Base-by-base conservation (phyloP, 345 rosid species). In the Limnanthes douglasii region DNA sequence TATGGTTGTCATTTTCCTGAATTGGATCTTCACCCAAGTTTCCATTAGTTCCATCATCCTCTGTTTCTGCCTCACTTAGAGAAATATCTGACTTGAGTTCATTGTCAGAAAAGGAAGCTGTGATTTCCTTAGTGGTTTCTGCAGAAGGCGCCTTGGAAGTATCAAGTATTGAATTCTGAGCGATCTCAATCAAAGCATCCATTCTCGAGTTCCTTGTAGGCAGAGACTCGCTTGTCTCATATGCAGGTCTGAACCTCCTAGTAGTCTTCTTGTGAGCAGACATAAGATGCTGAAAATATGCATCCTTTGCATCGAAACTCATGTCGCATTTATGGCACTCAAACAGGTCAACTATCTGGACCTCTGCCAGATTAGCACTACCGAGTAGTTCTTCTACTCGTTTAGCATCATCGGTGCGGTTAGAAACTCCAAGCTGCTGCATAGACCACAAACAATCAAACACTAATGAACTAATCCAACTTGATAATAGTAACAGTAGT, bases 141-240 rank as follows among this genome's bases (percentile, higher is more conserved):
- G 27, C 45, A 43, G 53, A 40, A 24, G 41, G 62, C 23, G 39
- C 55, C 19, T 43, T 3, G 34, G 66, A 51, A 40, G 61, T 67
- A 40, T 75, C 72, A 18, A 56, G 66, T 40, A 75, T 69, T 10
- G 86, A 72, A 57, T 49, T 72, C 60, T 79, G 82, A n/a, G 93
- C 93, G 51, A 75, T 75, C 70, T 79, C 86, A 55, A 79, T 62
- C 41, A 79, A 39, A 13, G 86, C 93, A 52, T 79, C 86, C 93
- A 79, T 79, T 59, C 60, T 79, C 45, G 86, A 79, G n/a, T 57
- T 69, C 52, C 62, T 59, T 0, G 53, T 11, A 36, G 73, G 64
- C 33, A 50, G 24, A 24, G 50, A 75, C 53, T 62, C 63, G 25
- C 39, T 54, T 33, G 41, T 26, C 21, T 50, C 57, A 35, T 78